A percentile compares a stretch with the other conserved stretches of the same genome.
Evolutionary conservation across 129 eudicot genomes (phyloP).

Genomic region (Flaveria bidentis): DNA sequence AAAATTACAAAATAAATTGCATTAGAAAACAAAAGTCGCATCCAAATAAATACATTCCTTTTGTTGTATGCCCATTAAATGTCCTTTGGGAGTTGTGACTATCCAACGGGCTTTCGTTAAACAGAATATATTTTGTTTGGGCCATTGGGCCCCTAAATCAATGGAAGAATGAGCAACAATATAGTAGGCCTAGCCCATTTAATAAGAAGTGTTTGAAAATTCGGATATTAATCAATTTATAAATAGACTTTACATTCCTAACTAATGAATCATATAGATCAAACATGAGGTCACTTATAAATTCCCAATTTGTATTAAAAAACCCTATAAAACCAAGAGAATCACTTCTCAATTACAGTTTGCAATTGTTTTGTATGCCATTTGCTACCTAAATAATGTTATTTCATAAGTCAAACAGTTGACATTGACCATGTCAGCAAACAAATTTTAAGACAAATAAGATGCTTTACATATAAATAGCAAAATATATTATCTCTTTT

Average conservation of each 20-base stretch:
- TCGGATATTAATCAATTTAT: background rate
- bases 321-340: background rate
- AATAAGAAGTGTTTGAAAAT: too few species aligned
- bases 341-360: background rate
- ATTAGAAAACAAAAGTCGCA: background rate
- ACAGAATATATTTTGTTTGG: background rate
- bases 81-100: too few species aligned
- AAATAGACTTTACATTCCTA: background rate
- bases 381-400: background rate
- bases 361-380: background rate
- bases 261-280: background rate
- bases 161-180: too few species aligned
- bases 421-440: slow-evolving; percentile 3
- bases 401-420: background rate
- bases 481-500: background rate
- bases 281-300: background rate
- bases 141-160: too few species aligned
- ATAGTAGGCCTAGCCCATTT: too few species aligned
- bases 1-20: background rate
- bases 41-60: too few species aligned
- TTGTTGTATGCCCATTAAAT: too few species aligned
- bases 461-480: background rate
- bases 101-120: background rate
- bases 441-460: background rate
- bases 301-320: background rate